phyloP scores from a whole-genome alignment of 2,329 filamentous ascomycete genomes.

The Lecanicillium sp. region DNA sequence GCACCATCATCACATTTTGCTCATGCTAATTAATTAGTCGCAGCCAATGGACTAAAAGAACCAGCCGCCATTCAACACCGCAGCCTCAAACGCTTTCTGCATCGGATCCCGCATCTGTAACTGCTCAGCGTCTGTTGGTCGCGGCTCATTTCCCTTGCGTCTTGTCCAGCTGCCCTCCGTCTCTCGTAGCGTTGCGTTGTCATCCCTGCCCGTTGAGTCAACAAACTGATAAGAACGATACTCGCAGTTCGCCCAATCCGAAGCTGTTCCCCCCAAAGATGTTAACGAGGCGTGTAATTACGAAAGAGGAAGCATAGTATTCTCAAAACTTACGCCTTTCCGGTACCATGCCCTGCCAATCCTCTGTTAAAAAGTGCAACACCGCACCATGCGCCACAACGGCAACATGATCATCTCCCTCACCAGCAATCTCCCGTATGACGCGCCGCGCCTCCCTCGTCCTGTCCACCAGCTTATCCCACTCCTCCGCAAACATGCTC shows the following conservation, averaged over 20 bases:
- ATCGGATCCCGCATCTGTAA: too few relatives aligned
- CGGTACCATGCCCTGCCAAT: conserved; percentile 57
- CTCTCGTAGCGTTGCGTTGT: conserved; percentile 39
- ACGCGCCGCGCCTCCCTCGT: conserved; percentile 53
- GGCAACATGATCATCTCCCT: conserved; percentile 55
- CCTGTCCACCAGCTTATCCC: conserved; percentile 49
- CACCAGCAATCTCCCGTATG: conserved; percentile 39
- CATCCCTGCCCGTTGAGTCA: conserved; percentile 41
- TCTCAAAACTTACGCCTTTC: conserved; percentile 28
- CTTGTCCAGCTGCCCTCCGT: conserved; percentile 39
- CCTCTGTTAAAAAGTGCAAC: conserved; percentile 76
- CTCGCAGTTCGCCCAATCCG: conserved; percentile 69
- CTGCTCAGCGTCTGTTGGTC: too few relatives aligned
- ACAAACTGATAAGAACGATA: conserved; percentile 60
- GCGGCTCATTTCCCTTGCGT: conserved; percentile 15
- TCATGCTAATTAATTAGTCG: too few relatives aligned
- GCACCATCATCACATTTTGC: too few relatives aligned
- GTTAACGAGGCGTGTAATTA: too few relatives aligned
- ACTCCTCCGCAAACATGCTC: conserved; percentile 32
- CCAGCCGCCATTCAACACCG: too few relatives aligned
- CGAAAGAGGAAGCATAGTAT: too few relatives aligned
- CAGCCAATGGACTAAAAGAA: too few relatives aligned
- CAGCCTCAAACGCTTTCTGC: too few relatives aligned
- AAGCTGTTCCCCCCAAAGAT: conserved; percentile 37
- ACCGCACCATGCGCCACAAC: conserved; percentile 79